A percentile compares a stretch with the other conserved stretches of the same genome.
phyloP scores from a whole-genome alignment of 257 asterid genomes.

The Scutellaria barbata region DNA sequence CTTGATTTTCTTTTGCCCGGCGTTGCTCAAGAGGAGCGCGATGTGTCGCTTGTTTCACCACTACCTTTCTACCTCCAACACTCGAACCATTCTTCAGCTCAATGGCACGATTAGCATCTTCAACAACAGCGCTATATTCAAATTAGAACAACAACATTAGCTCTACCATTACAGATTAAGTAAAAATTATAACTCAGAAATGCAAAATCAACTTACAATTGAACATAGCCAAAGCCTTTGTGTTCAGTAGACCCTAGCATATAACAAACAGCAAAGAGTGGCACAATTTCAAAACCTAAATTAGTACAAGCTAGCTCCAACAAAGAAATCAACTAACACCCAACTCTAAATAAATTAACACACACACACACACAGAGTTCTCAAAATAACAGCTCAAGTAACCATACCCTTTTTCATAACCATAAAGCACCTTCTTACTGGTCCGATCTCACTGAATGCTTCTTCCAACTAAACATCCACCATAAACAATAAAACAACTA shows the following conservation, averaged over 20 bases:
- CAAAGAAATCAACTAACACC: not conserved
- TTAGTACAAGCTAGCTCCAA: no score
- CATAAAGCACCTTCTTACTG: slow-evolving; percentile 87
- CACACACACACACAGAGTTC: no score
- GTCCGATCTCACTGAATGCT: slow-evolving; percentile 91
- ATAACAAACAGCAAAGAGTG: slow-evolving; percentile 26
- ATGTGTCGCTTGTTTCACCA: slow-evolving; percentile 82
- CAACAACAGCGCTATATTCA: slow-evolving; percentile 69
- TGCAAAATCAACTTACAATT: slow-evolving; percentile 65
- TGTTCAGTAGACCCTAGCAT: slow-evolving; percentile 78
- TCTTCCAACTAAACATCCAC: slow-evolving; percentile 72
- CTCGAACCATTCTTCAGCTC: slow-evolving; percentile 78
- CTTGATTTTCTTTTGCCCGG: slow-evolving; percentile 65
- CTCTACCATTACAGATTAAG: not conserved
- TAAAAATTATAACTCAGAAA: slow-evolving; percentile 1
- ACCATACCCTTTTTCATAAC: slow-evolving; percentile 78
- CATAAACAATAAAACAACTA: not conserved
- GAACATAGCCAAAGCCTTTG: slow-evolving; percentile 94
- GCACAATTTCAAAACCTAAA: not conserved
- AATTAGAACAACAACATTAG: slow-evolving; percentile 31
- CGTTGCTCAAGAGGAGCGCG: slow-evolving; percentile 90
- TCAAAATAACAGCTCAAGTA: slow-evolving; percentile 23
- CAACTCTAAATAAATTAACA: not conserved
- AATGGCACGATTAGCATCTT: slow-evolving; percentile 81
- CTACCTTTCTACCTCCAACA: slow-evolving; percentile 82